Evolutionary conservation across 208 protist genomes (phyloP), one percentile per base, ranked within the genome.

Genomic region (Acanthamoeba castellanii): DNA sequence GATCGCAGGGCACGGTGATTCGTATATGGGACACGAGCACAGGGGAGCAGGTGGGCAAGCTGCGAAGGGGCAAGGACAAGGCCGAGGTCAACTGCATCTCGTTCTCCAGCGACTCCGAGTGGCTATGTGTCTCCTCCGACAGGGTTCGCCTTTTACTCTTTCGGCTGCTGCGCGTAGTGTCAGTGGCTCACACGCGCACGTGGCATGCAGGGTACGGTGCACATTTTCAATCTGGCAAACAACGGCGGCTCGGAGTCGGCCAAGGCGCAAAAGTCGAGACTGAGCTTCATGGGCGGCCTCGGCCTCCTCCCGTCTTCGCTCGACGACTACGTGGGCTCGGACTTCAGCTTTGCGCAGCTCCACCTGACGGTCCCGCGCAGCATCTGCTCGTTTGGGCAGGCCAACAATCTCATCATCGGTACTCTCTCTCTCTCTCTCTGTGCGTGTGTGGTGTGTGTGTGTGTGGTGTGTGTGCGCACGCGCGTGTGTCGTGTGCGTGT

Each of bases 201-300:
- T 22, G 98, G 98, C 9, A 76, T 98, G 9, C 97, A 98, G 52
- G 96, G 97, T 64, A 97, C 96, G 55, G 95, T 99, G 22, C 98
- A 98, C 95, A 97, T 99, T 22, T 99, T 98, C 96, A 98, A 98
- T 66, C 98, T 99, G 95, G 95, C 96, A 3, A 68, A 27, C 84
- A 50, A 25, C 25, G 27, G 42, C 42, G 76, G 76, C 14, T 16
- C 34, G 30, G 84, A 91, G n/a, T 52, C 55, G n/a, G 37, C 50
- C 50, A 91, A 91, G 55, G 84, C 84, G 14, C 84, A 91, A 32
- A 91, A 91, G 59, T 91, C 84, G n/a, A 22, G 84, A 5, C 84
- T 91, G 13, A 91, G 84, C 55, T 91, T 91, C 42, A 91, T 91
- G 84, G 59, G 57, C 27, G 84, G 84, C 32, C 42, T 91, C 9